Percentiles rank a stretch among this genome's conserved stretches.
Conservation (phyloP, 176 grass and related monocot genomes). For the Leersia perrieri region DNA sequence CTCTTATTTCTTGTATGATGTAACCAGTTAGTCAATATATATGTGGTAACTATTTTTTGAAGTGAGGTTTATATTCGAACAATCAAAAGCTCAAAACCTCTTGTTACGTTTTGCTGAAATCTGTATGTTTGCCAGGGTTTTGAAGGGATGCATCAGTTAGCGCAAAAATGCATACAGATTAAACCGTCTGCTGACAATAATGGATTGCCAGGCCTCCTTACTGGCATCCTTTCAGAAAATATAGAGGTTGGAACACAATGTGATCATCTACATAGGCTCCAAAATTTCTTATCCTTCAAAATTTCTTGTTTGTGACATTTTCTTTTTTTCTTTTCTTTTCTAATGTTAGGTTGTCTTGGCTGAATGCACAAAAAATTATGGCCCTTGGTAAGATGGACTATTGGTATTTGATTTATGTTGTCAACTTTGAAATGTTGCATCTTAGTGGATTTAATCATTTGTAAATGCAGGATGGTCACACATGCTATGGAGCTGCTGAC, state of each 20-base stretch:
- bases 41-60: not conserved
- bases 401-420: constrained; percentile 13
- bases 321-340: constrained; percentile 32
- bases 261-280: constrained; percentile 19
- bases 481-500: constrained; percentile 87
- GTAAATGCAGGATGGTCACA: constrained; percentile 76
- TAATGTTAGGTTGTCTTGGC: constrained; percentile 79
- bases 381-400: constrained; percentile 75
- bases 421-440: constrained; percentile 7
- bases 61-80: not conserved
- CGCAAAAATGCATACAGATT: constrained; percentile 85
- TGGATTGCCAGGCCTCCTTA: constrained; percentile 75
- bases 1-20: constrained; percentile 20
- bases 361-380: constrained; percentile 79
- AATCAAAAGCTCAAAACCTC: not conserved
- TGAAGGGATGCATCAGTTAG: constrained; percentile 82
- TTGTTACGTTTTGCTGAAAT: constrained; percentile 28
- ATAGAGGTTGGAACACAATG: constrained; percentile 59
- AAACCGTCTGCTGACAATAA: constrained; percentile 59
- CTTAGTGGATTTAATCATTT: constrained; percentile 31
- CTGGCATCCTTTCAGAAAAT: constrained; percentile 86
- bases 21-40: constrained; percentile 7
- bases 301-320: constrained; percentile 21
- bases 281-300: constrained; percentile 11
- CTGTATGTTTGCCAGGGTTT: constrained; percentile 66